Conservation (phyloP, 78 protist species). For the Guillardia theta region DNA sequence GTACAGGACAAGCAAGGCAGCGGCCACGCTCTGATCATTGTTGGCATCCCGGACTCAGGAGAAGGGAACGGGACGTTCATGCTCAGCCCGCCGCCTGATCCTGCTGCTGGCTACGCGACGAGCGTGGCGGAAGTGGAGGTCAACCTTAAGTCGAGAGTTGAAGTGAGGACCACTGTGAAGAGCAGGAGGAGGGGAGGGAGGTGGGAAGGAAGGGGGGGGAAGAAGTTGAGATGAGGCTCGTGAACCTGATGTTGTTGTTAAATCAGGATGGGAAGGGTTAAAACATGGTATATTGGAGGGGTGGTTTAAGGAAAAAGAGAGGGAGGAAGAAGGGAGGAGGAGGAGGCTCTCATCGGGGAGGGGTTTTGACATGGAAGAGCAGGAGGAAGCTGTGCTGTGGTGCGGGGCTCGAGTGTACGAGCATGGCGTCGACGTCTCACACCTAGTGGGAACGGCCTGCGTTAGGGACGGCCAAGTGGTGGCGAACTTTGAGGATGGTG, state of each 20-base stretch:
- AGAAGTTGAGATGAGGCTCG: no score
- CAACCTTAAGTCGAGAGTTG: background rate
- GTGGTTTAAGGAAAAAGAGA: no score
- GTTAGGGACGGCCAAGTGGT: background rate
- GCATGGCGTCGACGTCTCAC: background rate
- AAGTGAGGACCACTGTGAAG: background rate
- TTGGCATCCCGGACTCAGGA: background rate
- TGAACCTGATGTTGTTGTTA: no score
- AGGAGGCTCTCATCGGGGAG: no score
- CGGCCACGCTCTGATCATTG: background rate
- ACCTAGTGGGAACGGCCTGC: background rate
- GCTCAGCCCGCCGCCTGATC: background rate
- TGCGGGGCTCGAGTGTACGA: background rate
- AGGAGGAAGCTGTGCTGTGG: no score
- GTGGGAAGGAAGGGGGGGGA: no score
- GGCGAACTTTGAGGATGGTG: background rate
- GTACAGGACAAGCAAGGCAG: background rate
- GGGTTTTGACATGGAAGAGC: no score
- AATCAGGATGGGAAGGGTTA: no score
- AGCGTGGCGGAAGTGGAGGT: background rate
- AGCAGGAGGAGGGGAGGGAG: no score
- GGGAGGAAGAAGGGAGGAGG: no score
- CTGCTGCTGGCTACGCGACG: background rate
- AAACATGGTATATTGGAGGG: no score
- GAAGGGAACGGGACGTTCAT: background rate